Base-by-base conservation (phyloP, 1,284 basidiomycete species). In the Moesziomyces aphidis region DNA sequence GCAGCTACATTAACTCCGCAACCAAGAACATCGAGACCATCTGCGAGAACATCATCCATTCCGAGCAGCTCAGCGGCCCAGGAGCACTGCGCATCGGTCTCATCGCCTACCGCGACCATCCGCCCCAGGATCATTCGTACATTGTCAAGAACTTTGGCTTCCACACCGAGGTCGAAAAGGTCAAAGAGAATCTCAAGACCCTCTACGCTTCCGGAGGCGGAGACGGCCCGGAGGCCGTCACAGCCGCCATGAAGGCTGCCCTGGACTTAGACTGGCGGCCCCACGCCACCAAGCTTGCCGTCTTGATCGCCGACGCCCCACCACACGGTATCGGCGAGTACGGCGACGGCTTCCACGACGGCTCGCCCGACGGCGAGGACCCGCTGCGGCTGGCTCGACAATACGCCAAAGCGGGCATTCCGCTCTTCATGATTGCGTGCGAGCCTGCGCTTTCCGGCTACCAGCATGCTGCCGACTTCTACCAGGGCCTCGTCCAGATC, bases 21-120 rank as follows among this genome's bases (percentile, higher is more conserved):
- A 96, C 95, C 8, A 93, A 93, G 87, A 98, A 99, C 86, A 97
- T 99, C 86, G 93, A 96, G 82, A 90, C 92, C 83, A 99, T 99
- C 82, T 97, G 94, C 85, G 93, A 93, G 62, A 91, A 94, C 86
- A 99, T 99, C 80, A 92, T 95, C 85, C 91, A 94, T 86, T 97
- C 95, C 28, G 95, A 96, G 53, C 93, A 92, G 81, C 89, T 99
- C 23, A 91, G 92, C 80, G 87, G 89, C 43, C 89, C 89, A 43
- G 94, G 96, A 76, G 95, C 97, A 85, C 88, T 99, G 4, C 65
- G 86, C 26, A 73, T 87, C 24, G 86, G 85, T 2, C 74, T 87
- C 28, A 85, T 74, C 90, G 95, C 81, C 89, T 99, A 77, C 93
- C 73, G 82, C 10, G 82, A 84, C 54, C 81, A 81, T 50, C 82